Evolutionary conservation across 2,329 filamentous ascomycete genomes (phyloP), one percentile per base, ranked within the genome.

Genomic region (Fusarium brachygibbosum): DNA sequence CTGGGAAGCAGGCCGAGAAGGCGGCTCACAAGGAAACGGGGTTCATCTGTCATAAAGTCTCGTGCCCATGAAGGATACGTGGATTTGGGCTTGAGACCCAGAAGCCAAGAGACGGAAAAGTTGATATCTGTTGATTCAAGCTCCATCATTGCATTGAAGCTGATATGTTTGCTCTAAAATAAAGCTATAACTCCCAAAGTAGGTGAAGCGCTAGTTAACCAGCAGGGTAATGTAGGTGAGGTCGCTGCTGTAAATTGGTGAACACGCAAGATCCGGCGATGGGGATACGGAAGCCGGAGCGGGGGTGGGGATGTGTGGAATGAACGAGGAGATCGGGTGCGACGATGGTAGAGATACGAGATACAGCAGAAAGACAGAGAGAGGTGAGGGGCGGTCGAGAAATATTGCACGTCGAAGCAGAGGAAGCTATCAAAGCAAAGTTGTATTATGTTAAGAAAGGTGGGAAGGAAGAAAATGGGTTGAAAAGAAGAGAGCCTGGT

Each of bases 51-150:
- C 58, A 75, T 57, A 42, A 66, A 76, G 25, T 67, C 66, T 38
- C 62, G 69, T 51, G 71, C 72, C 74, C 74, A 75, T 57, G 59
- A 25, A 31, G 74, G 74, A 63, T 60, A 62, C 52, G 61, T 68
- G 49, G 73, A 64, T 66, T 58, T 72, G 55, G 73, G 68, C 61
- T 67, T 70, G 31, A 76, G 73, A 49, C 74, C 74, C 41, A 76
- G 63, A 34, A 76, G 63, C 74, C 74, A 76, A 66, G 72, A 75
- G 58, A 76, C 72, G 34, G 66, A 75, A 67, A 76, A 76, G 66
- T 62, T 74, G 61, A 73, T 67, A 52, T 74, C 69, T 38, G 66
- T 66, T 40, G 68, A 74, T 60, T 72, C 62, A 57, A 73, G 74
- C 57, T 75, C 69, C 73, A 73, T 75, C 58, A 69, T 70, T 60